Evolutionary conservation across 371 early-diverging fungal species (phyloP).

Genomic region (Rhizopus stolonifer): DNA sequence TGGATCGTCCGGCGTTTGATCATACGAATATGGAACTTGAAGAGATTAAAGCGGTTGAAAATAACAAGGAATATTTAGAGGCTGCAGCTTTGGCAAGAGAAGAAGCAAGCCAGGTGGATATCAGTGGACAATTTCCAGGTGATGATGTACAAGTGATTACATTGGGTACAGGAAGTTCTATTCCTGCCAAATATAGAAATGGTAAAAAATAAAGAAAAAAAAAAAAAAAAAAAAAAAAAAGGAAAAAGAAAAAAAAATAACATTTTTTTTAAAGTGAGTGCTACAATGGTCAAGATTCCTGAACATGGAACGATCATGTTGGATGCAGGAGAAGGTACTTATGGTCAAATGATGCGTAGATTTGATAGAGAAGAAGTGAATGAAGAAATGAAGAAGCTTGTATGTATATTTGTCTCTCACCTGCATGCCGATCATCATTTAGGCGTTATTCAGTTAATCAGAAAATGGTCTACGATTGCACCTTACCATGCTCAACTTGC

Average conservation of each 20-base stretch:
- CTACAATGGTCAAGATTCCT: conserved; percentile 73
- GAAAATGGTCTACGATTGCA: conserved; percentile 54
- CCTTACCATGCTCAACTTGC: conserved; percentile 29
- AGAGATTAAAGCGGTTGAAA: conserved; percentile 24
- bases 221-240: too few species aligned
- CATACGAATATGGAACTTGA: conserved; percentile 15
- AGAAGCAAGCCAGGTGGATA: conserved; percentile 32
- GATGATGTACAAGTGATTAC: conserved; percentile 63
- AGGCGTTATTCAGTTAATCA: conserved; percentile 79
- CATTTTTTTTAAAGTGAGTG: conserved; percentile 63
- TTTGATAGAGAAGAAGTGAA: conserved; percentile 55
- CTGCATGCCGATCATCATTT: conserved; percentile 99
- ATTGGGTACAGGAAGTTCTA: conserved; percentile 95
- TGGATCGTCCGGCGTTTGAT: conserved; percentile 22
- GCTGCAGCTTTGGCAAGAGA: conserved; percentile 32
- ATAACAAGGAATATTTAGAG: conserved; percentile 21
- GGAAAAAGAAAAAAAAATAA: conserved; percentile 7
- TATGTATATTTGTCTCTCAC: conserved; percentile 93
- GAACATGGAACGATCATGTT: conserved; percentile 72
- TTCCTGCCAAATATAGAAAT: conserved; percentile 97
- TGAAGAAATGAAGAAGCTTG: conserved; percentile 53
- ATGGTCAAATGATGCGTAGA: conserved; percentile 85
- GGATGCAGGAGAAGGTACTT: conserved; percentile 98
- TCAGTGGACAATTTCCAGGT: conserved; percentile 37
- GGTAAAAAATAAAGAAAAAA: conserved; percentile 49